Evolutionary conservation across 768 basidiomycete genomes (phyloP), one percentile per base, ranked within the genome.

Genomic region (Termitomyces sp.): DNA sequence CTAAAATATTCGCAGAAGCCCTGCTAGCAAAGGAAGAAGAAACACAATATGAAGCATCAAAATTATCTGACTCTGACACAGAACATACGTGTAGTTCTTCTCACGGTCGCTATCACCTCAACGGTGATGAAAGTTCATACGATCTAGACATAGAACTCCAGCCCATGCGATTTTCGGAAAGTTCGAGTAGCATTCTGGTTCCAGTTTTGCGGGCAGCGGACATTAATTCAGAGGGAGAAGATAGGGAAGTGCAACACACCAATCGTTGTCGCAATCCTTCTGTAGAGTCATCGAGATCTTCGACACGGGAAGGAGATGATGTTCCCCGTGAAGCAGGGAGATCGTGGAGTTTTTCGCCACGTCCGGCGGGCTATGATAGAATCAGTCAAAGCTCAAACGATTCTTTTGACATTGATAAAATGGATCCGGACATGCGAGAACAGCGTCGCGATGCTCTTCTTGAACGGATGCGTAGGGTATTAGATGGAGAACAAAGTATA

Each of bases 381-480:
- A 56, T 53, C 14, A 20, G n/a, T 34, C 51, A 44, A 53, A 29
- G 32, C 34, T 46, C 56, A 10, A 24, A 9, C 16, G 52, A 44
- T 13, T 12, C 16, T 13, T 18, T 39, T 4, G 48, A 57, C 5
- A 20, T 46, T 31, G 34, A 49, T 5, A 41, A 44, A 18, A 55
- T 57, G 52, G 53, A 55, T 24, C n/a, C 37, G 4, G 51, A 60
- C 20, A 18, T 29, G 26, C 36, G 59, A 16, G 51, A 57, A 31
- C 49, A 49, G 26, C 59, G 59, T 18, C 56, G 46, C 10, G 59
- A 53, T 32, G 59, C 46, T 32, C 34, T 60, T 20, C 27, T 60
- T 18, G 52, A 60, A 46, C 46, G 39, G 41, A 60, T 60, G 59
- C 59, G 56, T 43, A 50, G 27, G 41, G 56, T 60, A 13, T 37